phyloP scores from a whole-genome alignment of 345 rosid genomes.

The Populus euphratica region DNA sequence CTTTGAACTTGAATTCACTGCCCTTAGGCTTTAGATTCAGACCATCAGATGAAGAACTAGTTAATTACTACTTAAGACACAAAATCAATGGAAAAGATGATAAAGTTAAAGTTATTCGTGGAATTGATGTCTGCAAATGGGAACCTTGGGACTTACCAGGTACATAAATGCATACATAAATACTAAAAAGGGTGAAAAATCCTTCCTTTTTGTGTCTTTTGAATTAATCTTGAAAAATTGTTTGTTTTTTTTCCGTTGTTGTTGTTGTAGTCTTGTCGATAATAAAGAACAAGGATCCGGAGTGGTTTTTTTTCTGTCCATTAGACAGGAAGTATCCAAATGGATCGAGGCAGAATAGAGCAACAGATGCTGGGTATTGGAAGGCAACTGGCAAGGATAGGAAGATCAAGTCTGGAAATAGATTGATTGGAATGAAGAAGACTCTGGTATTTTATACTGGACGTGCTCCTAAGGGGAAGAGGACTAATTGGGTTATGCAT shows the following conservation, averaged over 20 bases:
- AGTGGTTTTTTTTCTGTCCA: slow-evolving; percentile 98
- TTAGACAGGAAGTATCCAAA: slow-evolving; percentile 82
- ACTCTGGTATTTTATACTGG: slow-evolving; percentile 84
- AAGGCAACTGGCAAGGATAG: slow-evolving; percentile 94
- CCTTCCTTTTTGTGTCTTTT: background rate
- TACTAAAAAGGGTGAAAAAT: background rate
- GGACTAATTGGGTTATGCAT: slow-evolving; percentile 91
- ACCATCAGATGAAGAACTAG: slow-evolving; percentile 81
- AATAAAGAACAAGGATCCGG: slow-evolving; percentile 53
- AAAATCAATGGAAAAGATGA: slow-evolving; percentile 70
- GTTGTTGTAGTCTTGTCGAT: slow-evolving; percentile 51
- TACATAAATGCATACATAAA: slow-evolving; percentile 3
- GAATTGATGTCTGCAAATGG: slow-evolving; percentile 80
- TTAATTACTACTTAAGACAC: slow-evolving; percentile 57
- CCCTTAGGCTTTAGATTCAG: slow-evolving; percentile 89
- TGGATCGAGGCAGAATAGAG: slow-evolving; percentile 76
- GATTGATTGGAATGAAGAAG: slow-evolving; percentile 80
- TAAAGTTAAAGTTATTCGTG: slow-evolving; percentile 59
- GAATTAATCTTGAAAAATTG: background rate
- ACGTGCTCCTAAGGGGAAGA: slow-evolving; percentile 68
- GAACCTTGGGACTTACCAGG: slow-evolving; percentile 99
- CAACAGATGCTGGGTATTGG: slow-evolving; percentile 82
- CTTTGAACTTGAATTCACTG: slow-evolving; percentile 49
- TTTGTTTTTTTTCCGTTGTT: background rate
- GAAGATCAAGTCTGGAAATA: slow-evolving; percentile 47